Conservation (phyloP, 2,329 filamentous ascomycete species). For the Alternaria ethzedia region DNA sequence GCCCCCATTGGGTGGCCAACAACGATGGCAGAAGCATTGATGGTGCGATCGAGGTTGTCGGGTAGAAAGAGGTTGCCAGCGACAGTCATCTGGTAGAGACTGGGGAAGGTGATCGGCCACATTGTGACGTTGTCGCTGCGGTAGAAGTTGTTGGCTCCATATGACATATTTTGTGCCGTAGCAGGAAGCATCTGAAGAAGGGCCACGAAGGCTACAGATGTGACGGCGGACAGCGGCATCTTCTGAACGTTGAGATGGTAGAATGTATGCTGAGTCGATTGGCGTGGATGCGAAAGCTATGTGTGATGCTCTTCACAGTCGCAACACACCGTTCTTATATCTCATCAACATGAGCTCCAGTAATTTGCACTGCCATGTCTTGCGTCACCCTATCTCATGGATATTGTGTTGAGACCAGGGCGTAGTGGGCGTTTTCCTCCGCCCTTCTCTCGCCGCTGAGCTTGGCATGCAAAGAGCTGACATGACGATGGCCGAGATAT, state of each 20-base stretch:
- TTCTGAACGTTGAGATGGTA: not conserved
- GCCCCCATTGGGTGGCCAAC: conserved; percentile 40
- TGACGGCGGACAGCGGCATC: not conserved
- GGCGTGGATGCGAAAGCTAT: not conserved
- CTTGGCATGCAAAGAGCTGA: not conserved
- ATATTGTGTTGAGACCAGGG: not conserved
- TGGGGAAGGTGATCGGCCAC: conserved; percentile 14
- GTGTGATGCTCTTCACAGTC: not conserved
- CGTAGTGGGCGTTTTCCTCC: not conserved
- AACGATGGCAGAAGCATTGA: conserved; percentile 26
- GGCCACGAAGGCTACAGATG: not conserved
- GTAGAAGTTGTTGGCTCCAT: conserved; percentile 24
- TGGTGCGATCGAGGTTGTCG: conserved; percentile 5
- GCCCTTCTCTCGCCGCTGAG: not conserved
- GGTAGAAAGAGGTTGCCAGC: conserved; percentile 15
- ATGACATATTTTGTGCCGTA: conserved; percentile 19
- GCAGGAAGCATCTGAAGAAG: not conserved
- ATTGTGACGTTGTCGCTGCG: conserved; percentile 14
- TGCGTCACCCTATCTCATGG: not conserved
- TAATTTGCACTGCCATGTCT: not conserved
- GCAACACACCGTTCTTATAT: not conserved
- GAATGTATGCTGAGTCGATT: not conserved
- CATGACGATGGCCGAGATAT: not conserved
- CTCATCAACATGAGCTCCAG: not conserved
- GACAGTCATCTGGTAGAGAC: conserved; percentile 11